These are phyloP conservation scores for Acmispon strigosus DNA, from an alignment of 306 rosid species.

Conservation along the genomic window DNA sequence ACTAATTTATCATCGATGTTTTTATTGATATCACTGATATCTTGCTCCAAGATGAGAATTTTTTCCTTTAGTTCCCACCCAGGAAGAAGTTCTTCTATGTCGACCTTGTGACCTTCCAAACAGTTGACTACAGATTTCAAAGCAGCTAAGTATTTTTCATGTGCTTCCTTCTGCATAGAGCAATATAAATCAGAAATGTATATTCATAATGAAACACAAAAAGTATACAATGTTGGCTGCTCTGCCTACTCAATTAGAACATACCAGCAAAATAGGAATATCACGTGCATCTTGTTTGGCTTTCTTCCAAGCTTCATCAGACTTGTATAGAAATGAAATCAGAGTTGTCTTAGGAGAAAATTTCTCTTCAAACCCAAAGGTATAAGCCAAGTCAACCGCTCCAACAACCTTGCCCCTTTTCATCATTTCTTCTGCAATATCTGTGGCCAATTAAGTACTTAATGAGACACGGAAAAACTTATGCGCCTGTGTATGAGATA, in stretches of 20 bases:
- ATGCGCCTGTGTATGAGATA: neutral
- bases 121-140: slow-evolving; percentile 44
- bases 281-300: slow-evolving; percentile 27
- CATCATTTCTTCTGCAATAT: slow-evolving; percentile 35
- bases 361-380: slow-evolving; percentile 52
- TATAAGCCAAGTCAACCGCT: slow-evolving; percentile 47
- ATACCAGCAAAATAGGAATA: slow-evolving; percentile 34
- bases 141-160: slow-evolving; percentile 50
- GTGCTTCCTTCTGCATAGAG: slow-evolving; percentile 41
- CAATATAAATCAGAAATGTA: slow-evolving; percentile 9
- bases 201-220: slow-evolving; percentile 12
- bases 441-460: slow-evolving; percentile 26
- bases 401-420: slow-evolving; percentile 35
- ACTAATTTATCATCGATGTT: slow-evolving; percentile 23
- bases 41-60: slow-evolving; percentile 40
- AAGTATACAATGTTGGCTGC: slow-evolving; percentile 4
- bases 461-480: neutral
- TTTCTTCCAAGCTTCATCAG: slow-evolving; percentile 49
- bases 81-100: slow-evolving; percentile 37
- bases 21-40: slow-evolving; percentile 21
- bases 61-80: slow-evolving; percentile 46
- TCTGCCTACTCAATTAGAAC: slow-evolving; percentile 10
- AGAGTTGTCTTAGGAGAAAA: slow-evolving; percentile 33
- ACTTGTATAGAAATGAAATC: slow-evolving; percentile 41
- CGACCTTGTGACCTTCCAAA: slow-evolving; percentile 47